A percentile compares a stretch with the other conserved stretches of the same genome.
Conservation (phyloP, 2,329 filamentous ascomycete genomes). For the Xylaria sp. region DNA sequence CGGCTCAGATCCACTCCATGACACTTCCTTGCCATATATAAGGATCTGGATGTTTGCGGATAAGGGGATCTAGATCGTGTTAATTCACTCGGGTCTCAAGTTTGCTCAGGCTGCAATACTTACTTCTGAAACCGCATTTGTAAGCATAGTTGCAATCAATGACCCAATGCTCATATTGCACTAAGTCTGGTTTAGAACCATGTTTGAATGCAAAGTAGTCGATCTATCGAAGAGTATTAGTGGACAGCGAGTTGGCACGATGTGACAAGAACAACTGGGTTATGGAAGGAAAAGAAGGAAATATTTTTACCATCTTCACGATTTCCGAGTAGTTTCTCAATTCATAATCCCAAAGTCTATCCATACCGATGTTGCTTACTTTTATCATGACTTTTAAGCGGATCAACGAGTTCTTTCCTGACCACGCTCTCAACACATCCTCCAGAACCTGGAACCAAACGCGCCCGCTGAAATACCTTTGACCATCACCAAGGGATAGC, state of each 20-base stretch:
- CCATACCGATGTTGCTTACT: constrained; percentile 41
- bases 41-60: constrained; percentile 47
- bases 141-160: constrained; percentile 46
- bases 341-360: constrained; percentile 42
- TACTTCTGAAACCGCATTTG: constrained; percentile 45
- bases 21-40: constrained; percentile 48
- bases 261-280: neutral
- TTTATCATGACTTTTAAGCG: constrained; percentile 50
- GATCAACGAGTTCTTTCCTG: constrained; percentile 45
- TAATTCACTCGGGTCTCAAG: constrained; percentile 13
- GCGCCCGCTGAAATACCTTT: constrained; percentile 42
- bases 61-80: constrained; percentile 43
- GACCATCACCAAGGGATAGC: constrained; percentile 48
- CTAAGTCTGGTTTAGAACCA: constrained; percentile 40
- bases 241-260: constrained; percentile 8
- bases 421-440: constrained; percentile 46
- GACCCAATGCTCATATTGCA: constrained; percentile 48
- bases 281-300: neutral
- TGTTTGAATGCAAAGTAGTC: constrained; percentile 45
- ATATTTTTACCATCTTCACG: constrained; percentile 39
- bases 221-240: constrained; percentile 36
- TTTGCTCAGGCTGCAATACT: constrained; percentile 28
- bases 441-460: constrained; percentile 47
- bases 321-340: constrained; percentile 42
- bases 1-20: constrained; percentile 45